Base-by-base conservation (phyloP, 176 grass and related monocot species). In the Microstegium vimineum region DNA sequence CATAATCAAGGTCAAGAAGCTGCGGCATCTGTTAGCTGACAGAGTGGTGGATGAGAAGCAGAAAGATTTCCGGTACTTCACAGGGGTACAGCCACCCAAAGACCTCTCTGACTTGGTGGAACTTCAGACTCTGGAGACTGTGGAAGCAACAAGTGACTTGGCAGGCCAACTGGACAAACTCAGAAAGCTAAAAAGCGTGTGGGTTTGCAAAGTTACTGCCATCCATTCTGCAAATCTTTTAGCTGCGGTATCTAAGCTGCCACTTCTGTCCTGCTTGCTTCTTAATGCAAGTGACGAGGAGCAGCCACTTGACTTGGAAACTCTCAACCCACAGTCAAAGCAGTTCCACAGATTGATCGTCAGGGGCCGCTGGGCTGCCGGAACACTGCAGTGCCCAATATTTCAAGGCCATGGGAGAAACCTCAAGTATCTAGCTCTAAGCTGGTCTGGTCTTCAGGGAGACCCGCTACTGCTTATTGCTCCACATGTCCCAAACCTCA, bases 271-370 rank as follows among this genome's bases (percentile, higher is more conserved):
- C 0, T 33, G 61, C 43, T 71, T 91, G 66, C 5, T 20, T 69
- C 75, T 91, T 2, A 30, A 2, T 42, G 81, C 84, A 71, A 63
- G 60, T 54, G 18, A 87, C 57, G 43, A 84, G 41, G 45, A 91
- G 18, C 84, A 87, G 75, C 0, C 61, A n/a, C 81, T 91, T 49
- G 6, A 11, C 10, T 84, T 91, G 38, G 59, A 84, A 65, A 20
- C 20, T 34, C n/a, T n/a, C n/a, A n/a, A n/a, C n/a, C n/a, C n/a
- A n/a, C n/a, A n/a, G n/a, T n/a, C n/a, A n/a, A n/a, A n/a, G n/a
- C n/a, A n/a, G n/a, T n/a, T n/a, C n/a, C n/a, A n/a, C n/a, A n/a
- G n/a, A n/a, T n/a, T n/a, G n/a, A n/a, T n/a, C n/a, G n/a, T n/a
- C n/a, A n/a, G n/a, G n/a, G n/a, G n/a, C n/a, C n/a, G n/a, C n/a